A percentile compares a stretch with the other conserved stretches of the same genome.
Evolutionary conservation across 2,329 filamentous ascomycete species (phyloP).

Genomic region (Penicillium verrucosum): DNA sequence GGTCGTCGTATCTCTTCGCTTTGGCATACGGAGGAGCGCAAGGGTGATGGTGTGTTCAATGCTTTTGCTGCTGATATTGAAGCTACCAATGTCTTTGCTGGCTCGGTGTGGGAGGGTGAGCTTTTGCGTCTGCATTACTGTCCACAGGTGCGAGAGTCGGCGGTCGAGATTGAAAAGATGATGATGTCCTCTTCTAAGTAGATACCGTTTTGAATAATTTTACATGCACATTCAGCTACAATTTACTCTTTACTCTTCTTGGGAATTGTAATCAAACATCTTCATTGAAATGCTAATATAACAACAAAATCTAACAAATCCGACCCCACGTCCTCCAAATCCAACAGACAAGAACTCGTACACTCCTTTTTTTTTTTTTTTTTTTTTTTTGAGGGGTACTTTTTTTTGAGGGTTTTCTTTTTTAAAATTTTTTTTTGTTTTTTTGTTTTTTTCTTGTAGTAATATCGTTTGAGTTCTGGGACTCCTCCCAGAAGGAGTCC

Average conservation of each 20-base stretch:
- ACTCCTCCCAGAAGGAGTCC: no score
- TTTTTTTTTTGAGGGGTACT: background rate
- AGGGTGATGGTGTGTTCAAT: constrained; percentile 84
- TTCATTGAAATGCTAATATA: background rate
- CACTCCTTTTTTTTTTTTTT: background rate
- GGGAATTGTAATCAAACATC: background rate
- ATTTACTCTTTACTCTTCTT: background rate
- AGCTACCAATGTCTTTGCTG: constrained; percentile 83
- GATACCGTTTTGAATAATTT: constrained; percentile 12
- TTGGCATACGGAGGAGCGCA: constrained; percentile 92
- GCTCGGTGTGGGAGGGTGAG: constrained; percentile 92
- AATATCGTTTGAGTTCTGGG: background rate
- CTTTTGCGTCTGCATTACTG: constrained; percentile 80
- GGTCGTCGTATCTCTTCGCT: constrained; percentile 76
- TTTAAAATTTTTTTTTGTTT: background rate
- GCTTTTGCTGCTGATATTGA: constrained; percentile 71
- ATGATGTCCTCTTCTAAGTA: constrained; percentile 41
- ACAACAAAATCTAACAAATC: background rate
- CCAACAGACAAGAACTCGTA: background rate
- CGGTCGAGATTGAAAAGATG: constrained; percentile 66
- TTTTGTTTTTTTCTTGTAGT: background rate
- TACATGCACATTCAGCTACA: constrained; percentile 7
- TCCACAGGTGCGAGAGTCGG: constrained; percentile 75
- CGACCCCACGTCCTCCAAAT: background rate
- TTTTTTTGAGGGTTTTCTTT: background rate